These are phyloP conservation scores for Linanthus parryae DNA, from an alignment of 148 eudicot species.

Conservation along the genomic window DNA sequence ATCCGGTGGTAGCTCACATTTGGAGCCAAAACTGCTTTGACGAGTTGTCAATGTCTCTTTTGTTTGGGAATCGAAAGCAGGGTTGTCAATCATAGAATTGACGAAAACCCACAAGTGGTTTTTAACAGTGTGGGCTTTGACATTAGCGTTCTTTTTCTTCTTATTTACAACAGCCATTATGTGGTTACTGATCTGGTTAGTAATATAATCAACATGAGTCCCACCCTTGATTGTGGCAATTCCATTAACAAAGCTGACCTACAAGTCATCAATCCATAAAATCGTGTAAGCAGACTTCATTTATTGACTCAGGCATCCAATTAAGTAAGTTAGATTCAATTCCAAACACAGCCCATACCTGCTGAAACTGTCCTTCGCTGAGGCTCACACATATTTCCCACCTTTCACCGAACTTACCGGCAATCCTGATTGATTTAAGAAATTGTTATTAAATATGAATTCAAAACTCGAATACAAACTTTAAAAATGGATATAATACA, in stretches of 20 bases:
- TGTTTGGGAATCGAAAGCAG: conserved; percentile 97
- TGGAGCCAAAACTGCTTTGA: conserved; percentile 70
- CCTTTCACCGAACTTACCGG: conserved; percentile 51
- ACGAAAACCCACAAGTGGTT: conserved; percentile 91
- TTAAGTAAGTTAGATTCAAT: too few relatives aligned
- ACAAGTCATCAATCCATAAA: background rate
- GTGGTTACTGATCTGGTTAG: conserved; percentile 57
- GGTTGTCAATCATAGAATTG: conserved; percentile 95
- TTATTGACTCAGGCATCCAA: background rate
- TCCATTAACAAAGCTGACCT: conserved; percentile 95
- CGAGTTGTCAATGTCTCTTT: conserved; percentile 88
- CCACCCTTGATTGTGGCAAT: conserved; percentile 93
- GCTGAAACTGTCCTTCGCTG: conserved; percentile 87
- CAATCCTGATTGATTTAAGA: too few relatives aligned
- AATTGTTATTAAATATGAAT: too few relatives aligned
- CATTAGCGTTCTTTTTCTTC: conserved; percentile 61
- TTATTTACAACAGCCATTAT: conserved; percentile 49
- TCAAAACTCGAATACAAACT: too few relatives aligned
- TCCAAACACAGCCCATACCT: conserved; percentile 53
- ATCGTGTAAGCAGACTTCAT: background rate
- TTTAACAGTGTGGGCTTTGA: conserved; percentile 70
- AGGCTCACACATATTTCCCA: conserved; percentile 82
- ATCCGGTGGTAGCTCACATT: conserved; percentile 58
- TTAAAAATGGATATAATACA: too few relatives aligned
- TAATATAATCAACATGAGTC: conserved; percentile 87